phyloP scores from a whole-genome alignment of 140 eudicot genomes.

The Stevia rebaudiana region DNA sequence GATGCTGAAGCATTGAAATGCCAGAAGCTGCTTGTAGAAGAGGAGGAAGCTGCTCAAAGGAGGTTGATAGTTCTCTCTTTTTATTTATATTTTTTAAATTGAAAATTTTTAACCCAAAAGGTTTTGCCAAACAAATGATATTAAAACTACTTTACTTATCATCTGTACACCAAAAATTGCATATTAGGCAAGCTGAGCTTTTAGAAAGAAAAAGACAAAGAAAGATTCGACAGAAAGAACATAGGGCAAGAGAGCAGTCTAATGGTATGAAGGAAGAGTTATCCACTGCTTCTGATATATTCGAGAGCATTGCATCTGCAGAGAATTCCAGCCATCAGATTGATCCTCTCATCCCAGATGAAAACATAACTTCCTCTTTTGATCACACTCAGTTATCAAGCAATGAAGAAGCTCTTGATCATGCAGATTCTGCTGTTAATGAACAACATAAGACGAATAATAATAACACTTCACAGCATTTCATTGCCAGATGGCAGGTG shows the following conservation, averaged over 20 bases:
- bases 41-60: constrained; percentile 93
- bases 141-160: neutral
- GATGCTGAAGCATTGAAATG: constrained; percentile 88
- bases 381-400: constrained; percentile 25
- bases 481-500: constrained; percentile 48
- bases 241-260: constrained; percentile 45
- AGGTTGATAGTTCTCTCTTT: constrained; percentile 35
- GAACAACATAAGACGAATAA: constrained; percentile 31
- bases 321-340: constrained; percentile 35
- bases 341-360: constrained; percentile 18
- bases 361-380: constrained; percentile 18
- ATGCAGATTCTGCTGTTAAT: constrained; percentile 21
- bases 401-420: constrained; percentile 26
- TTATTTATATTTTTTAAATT: neutral
- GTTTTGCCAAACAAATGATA: neutral
- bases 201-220: constrained; percentile 54
- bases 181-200: constrained; percentile 56
- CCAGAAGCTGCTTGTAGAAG: constrained; percentile 89
- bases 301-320: constrained; percentile 23
- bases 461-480: constrained; percentile 27
- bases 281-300: constrained; percentile 21
- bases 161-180: constrained; percentile 8
- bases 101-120: neutral
- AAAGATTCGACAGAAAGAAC: constrained; percentile 73
- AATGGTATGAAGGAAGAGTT: constrained; percentile 26